phyloP scores from a whole-genome alignment of 2,329 filamentous ascomycete species.

The Immersiporthe knoxdaviesiana region DNA sequence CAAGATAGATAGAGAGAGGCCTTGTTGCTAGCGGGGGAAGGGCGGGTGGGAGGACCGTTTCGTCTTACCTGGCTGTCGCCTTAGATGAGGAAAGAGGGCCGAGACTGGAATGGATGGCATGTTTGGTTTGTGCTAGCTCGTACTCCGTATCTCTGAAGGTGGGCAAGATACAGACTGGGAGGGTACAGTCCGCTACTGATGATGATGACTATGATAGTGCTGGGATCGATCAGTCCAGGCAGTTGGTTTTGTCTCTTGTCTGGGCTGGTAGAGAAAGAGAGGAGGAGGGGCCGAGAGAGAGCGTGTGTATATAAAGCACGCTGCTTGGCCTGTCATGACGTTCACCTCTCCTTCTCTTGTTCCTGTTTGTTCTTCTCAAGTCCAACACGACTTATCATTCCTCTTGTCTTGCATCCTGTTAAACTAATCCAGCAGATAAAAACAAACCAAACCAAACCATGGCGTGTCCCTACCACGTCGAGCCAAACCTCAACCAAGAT shows the following conservation, averaged over 20 bases:
- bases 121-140: not conserved
- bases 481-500: slow-evolving; percentile 13
- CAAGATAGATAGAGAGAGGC: too few relatives aligned
- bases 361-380: not conserved
- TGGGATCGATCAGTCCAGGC: not conserved
- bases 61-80: not conserved
- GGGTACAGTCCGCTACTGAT: not conserved
- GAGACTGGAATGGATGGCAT: too few relatives aligned
- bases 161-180: not conserved
- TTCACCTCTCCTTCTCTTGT: not conserved
- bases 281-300: not conserved
- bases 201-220: not conserved
- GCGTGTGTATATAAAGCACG: not conserved
- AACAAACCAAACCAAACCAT: too few relatives aligned
- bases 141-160: not conserved
- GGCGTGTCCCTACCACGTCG: slow-evolving; percentile 20
- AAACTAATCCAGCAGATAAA: too few relatives aligned
- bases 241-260: not conserved
- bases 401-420: too few relatives aligned
- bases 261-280: too few relatives aligned
- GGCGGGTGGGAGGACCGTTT: not conserved
- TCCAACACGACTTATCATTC: not conserved
- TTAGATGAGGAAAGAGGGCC: not conserved
- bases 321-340: not conserved
- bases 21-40: not conserved